Conservation (phyloP, 768 basidiomycete species). For the Mycena epipterygia region DNA sequence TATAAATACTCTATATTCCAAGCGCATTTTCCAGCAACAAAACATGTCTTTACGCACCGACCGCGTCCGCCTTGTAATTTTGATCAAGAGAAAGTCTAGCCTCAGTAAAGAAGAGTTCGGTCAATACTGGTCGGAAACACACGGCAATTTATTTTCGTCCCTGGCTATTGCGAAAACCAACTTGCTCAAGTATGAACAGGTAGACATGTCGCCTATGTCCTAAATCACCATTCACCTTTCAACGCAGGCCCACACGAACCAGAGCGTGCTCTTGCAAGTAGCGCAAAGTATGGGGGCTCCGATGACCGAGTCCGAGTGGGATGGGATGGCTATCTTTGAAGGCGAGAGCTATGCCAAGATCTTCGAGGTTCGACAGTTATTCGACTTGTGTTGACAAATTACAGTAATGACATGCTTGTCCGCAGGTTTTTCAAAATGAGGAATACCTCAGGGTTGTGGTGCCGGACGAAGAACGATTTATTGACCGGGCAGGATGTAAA, state of each 20-base stretch:
- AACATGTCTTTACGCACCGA: slow-evolving; percentile 37
- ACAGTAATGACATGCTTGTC: background rate
- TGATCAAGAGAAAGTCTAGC: slow-evolving; percentile 43
- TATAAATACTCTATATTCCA: no score
- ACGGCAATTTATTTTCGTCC: slow-evolving; percentile 45
- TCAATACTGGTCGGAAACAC: slow-evolving; percentile 46
- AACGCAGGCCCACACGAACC: slow-evolving; percentile 11
- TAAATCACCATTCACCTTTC: no score
- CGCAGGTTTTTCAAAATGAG: slow-evolving; percentile 7
- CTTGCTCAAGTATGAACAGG: slow-evolving; percentile 53
- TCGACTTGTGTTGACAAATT: background rate
- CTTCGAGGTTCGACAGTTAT: slow-evolving; percentile 4
- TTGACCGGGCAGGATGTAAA: background rate
- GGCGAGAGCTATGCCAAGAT: slow-evolving; percentile 23
- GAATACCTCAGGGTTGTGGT: background rate
- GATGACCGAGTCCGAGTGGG: slow-evolving; percentile 7
- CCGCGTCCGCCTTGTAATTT: slow-evolving; percentile 46
- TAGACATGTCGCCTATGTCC: background rate
- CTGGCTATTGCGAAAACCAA: slow-evolving; percentile 50
- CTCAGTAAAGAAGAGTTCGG: slow-evolving; percentile 48
- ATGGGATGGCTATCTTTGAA: slow-evolving; percentile 23
- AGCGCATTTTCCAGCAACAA: no score
- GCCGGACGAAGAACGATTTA: background rate
- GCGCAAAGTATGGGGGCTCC: background rate
- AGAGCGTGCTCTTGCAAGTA: background rate